phyloP scores from a whole-genome alignment of 331 rosid genomes.

The Cucumis variabilis region DNA sequence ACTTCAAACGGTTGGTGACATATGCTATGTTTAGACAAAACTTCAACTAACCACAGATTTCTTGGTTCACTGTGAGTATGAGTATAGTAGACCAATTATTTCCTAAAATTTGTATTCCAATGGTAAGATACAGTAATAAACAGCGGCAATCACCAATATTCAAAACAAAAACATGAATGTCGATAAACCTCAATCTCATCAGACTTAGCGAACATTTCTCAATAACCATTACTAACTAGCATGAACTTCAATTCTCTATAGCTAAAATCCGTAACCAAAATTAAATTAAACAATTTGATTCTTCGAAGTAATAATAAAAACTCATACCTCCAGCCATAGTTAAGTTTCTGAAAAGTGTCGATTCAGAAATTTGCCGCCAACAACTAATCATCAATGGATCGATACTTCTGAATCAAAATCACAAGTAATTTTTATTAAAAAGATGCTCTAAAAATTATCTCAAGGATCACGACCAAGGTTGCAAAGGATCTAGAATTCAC shows the following conservation, averaged over 20 bases:
- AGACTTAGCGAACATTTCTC: not conserved
- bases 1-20: no score
- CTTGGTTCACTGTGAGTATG: not conserved
- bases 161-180: constrained; percentile 18
- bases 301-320: not conserved
- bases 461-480: no score
- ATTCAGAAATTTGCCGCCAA: not conserved
- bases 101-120: not conserved
- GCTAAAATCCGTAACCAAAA: not conserved
- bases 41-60: not conserved
- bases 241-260: not conserved
- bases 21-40: constrained; percentile 6
- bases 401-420: not conserved
- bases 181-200: not conserved
- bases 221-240: not conserved
- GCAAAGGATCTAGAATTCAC: no score
- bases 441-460: no score
- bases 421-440: no score
- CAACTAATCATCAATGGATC: not conserved
- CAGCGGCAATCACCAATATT: not conserved
- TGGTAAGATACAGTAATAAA: not conserved
- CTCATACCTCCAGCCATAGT: no score
- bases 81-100: not conserved
- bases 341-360: not conserved
- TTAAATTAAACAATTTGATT: not conserved